These are phyloP conservation scores for Ensete glaucum DNA, from an alignment of 176 grass and related monocot species.

Conservation along the genomic window DNA sequence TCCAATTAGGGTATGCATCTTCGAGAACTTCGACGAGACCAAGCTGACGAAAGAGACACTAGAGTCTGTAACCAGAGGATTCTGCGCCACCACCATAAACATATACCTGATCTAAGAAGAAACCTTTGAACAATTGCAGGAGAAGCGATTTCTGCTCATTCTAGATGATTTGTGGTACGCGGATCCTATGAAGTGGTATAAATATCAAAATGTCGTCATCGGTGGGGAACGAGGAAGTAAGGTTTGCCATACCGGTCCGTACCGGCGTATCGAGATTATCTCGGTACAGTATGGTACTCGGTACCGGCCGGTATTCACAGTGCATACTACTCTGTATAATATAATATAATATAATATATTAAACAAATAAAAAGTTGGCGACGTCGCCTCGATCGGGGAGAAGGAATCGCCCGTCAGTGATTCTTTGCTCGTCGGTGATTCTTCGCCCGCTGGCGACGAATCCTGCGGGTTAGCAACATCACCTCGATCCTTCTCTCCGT, in stretches of 20 bases:
- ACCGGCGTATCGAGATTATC: too few relatives aligned
- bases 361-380: too few relatives aligned
- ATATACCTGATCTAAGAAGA: conserved; percentile 61
- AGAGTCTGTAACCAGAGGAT: conserved; percentile 36
- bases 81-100: conserved; percentile 35
- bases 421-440: too few relatives aligned
- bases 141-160: conserved; percentile 61
- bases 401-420: too few relatives aligned
- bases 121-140: conserved; percentile 39
- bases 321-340: conserved; percentile 19
- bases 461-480: too few relatives aligned
- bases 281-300: too few relatives aligned
- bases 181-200: conserved; percentile 48
- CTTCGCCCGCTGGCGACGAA: too few relatives aligned
- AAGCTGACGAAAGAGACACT: conserved; percentile 63
- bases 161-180: conserved; percentile 84
- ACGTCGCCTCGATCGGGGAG: too few relatives aligned
- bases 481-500: too few relatives aligned
- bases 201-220: conserved; percentile 37
- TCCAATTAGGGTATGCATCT: conserved; percentile 60
- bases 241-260: too few relatives aligned
- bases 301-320: too few relatives aligned
- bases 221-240: conserved; percentile 14
- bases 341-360: too few relatives aligned
- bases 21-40: conserved; percentile 60